Evolutionary conservation across 345 rosid genomes (phyloP), one percentile per base, ranked within the genome.

Genomic region (Reutealis trisperma): DNA sequence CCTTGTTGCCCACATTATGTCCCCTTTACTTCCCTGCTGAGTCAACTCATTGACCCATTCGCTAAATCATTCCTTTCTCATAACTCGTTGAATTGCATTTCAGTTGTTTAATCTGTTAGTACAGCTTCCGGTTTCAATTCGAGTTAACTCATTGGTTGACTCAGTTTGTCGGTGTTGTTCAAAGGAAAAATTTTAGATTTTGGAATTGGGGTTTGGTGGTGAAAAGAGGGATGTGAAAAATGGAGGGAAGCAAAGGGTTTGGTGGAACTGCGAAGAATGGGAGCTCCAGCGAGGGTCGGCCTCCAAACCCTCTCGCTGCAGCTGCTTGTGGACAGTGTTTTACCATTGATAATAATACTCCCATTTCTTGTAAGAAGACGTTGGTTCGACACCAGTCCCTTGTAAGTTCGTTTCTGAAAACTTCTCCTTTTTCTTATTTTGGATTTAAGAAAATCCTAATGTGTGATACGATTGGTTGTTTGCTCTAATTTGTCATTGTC

Each of bases 341-440:
- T 24, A 85, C 67, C 77, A 77, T 67, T 51, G 93, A 37, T 37
- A 37, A 82, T 21, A 60, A 67, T 1, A 78, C 55, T 42, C 72
- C 86, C 63, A 74, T 64, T 41, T 88, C 90, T 14, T 72, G 81
- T 83, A 90, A 85, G 82, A 86, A 80, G 82, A 84, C 97, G 5
- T 86, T 92, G 27, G 84, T 88, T 83, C 94, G 93, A 21, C 96
- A 92, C 80, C 83, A 85, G 41, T 91, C 98, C 71, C 90, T 92
- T 64, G 93, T 90, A 80, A 90, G 94, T 77, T 72, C 24, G 25
- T 30, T 55, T 51, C 65, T 55, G 18, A 59, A 30, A 22, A 9
- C 67, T n/a, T 76, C 11, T 64, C 27, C 49, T 15, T 61, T 68
- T 42, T 60, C 41, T 63, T 0, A 2, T 42, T 22, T 19, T 45